These are phyloP conservation scores for Ogataea degrootiae DNA, from an alignment of 805 yeast species.

Conservation along the genomic window DNA sequence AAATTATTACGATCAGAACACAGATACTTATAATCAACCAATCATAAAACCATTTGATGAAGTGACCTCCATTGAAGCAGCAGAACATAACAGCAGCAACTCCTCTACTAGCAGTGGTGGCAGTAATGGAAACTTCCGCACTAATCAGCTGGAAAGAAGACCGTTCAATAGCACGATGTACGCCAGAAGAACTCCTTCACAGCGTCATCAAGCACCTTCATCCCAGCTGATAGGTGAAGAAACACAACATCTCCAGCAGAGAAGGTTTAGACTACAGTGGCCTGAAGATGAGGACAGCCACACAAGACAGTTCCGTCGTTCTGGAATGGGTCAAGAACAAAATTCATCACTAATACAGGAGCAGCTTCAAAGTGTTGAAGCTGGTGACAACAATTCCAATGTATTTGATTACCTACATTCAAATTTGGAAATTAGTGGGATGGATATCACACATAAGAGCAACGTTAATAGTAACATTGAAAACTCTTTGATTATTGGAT, in stretches of 20 bases:
- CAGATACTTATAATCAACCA: conserved; percentile 22
- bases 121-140: neutral
- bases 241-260: neutral
- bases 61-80: conserved; percentile 5
- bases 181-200: too few relatives aligned
- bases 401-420: conserved; percentile 19
- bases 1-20: conserved; percentile 9
- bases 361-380: neutral
- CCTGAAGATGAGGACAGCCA: too few relatives aligned
- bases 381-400: neutral
- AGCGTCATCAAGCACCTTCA: too few relatives aligned
- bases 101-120: neutral
- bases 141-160: neutral
- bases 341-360: neutral
- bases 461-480: conserved; percentile 37
- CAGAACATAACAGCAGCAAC: neutral
- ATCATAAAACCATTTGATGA: conserved; percentile 28
- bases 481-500: conserved; percentile 53
- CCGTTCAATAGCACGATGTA: too few relatives aligned
- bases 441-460: conserved; percentile 49
- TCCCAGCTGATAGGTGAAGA: too few relatives aligned
- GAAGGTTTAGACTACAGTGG: too few relatives aligned
- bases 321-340: neutral
- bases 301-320: too few relatives aligned
- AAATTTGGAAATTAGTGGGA: conserved; percentile 49